These are phyloP conservation scores for Sinapis alba DNA, from an alignment of 441 rosid genomes.

Conservation along the genomic window DNA sequence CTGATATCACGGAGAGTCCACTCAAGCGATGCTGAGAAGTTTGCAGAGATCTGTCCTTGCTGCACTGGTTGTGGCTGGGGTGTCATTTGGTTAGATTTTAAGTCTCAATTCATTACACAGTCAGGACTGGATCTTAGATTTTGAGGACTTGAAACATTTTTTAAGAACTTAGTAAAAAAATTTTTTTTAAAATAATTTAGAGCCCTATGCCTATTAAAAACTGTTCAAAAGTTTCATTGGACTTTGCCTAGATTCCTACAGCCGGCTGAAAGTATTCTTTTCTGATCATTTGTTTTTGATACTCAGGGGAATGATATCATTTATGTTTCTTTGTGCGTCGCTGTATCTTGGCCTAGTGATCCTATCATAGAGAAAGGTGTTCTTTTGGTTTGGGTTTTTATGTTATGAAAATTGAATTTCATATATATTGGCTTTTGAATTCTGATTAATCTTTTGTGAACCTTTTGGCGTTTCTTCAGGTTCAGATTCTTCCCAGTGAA, in stretches of 20 bases:
- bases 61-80: slow-evolving; percentile 96
- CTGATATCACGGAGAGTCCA: slow-evolving; percentile 83
- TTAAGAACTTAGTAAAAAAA: too few relatives aligned
- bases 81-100: slow-evolving; percentile 63
- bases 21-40: slow-evolving; percentile 94
- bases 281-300: not conserved
- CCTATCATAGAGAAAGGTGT: slow-evolving; percentile 60
- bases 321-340: slow-evolving; percentile 65
- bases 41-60: slow-evolving; percentile 92
- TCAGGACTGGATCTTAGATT: not conserved
- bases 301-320: slow-evolving; percentile 91
- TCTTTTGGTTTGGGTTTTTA: slow-evolving; percentile 8
- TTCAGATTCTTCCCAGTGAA: slow-evolving; percentile 24
- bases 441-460: slow-evolving; percentile 1
- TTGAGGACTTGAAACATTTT: too few relatives aligned
- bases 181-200: too few relatives aligned
- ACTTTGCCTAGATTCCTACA: too few relatives aligned
- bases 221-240: too few relatives aligned
- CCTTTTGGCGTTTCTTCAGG: not conserved
- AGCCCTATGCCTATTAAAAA: too few relatives aligned
- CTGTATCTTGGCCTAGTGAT: slow-evolving; percentile 85
- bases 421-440: not conserved
- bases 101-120: not conserved
- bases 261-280: not conserved
- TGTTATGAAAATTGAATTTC: not conserved